Base-by-base conservation (phyloP, 768 basidiomycete genomes). In the Amanita rimosa region DNA sequence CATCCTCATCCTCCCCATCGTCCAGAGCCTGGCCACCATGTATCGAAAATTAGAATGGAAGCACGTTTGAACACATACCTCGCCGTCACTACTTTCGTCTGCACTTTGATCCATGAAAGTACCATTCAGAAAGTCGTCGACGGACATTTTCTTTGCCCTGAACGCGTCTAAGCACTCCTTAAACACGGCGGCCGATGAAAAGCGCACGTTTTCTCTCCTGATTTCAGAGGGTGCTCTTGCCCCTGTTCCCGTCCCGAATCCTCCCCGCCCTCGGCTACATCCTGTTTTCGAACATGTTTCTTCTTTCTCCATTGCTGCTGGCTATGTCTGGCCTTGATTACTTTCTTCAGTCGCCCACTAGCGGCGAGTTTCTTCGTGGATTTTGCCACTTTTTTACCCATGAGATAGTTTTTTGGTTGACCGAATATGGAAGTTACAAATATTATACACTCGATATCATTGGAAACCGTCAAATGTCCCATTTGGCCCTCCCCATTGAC, bases 281-380 rank as follows among this genome's bases (percentile, higher is more conserved):
- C 70, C 17, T 26, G 34, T 55, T 73, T 76, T 54, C 84, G 74
- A 36, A 73, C 70, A 59, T 86, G 75, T 24, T 78, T 71, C 62
- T 83, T 82, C 64, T 83, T 85, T 57, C 78, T 76, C 53, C 78
- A 68, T 58, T 88, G 76, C 58, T 91, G 83, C 57, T 83, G 78
- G 57, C 90, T 87, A 50, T 82, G 77, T n/a, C 94, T 73, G 4
- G 81, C 75, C 57, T 89, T 75, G 44, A 98, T 96, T 16, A 81
- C 78, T 55, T 88, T 85, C 60, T 90, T 89, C 46, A 98, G 78
- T 59, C 85, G 82, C 1, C 94, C 94, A 51, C 86, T 90, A 3
- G 87, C 72, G 7, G 83, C 86, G 56, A 94, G 94, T 67, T 94
- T 92, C 60, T 83, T 81, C 9, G 85, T 85, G 0, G 88, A 78